Base-by-base conservation (phyloP, 1,284 basidiomycete species). In the Leccinum laetum region DNA sequence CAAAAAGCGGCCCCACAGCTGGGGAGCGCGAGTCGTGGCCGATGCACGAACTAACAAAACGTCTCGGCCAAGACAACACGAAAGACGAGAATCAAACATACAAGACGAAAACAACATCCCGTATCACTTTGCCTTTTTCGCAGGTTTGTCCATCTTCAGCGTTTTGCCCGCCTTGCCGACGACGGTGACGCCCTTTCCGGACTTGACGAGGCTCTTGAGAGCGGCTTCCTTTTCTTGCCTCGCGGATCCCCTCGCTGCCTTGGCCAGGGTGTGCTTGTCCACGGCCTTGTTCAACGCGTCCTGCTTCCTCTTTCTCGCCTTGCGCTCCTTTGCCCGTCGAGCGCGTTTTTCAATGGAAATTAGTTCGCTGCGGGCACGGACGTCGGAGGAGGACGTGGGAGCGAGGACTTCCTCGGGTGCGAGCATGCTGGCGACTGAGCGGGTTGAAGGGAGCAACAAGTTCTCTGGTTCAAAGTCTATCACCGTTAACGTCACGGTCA, bases 361-460 rank as follows among this genome's bases (percentile, higher is more conserved):
- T 67, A 98, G 83, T 77, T 99, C 97, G 63, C 87, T 90, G 58
- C 87, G 85, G 4, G 87, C 82, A 49, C 87, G 86, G 55, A 86
- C 80, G 57, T 86, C 83, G 10, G 84, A 78, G 0, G 85, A 71
- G 0, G 85, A 71, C 4, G 81, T 75, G 0, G 92, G 84, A 0
- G 88, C 81, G 71, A 93, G 94, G 39, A 99, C 81, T 79, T 99
- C 98, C 75, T 99, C 95, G 0, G 98, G 98, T 1, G 98, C 95
- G 61, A 99, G 86, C 84, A 96, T 92, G 0, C 89, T 90, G 4
- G 90, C 83, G 0, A 87, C 82, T 1, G 93, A 89, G 70, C 90
- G 87, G 2, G 89, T 87, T 0, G 94, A 91, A 0, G 97, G 98
- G 2, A 99, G 83, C 0, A 26, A 26, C 24, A 26, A 26, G 24